Conservation (phyloP, 1,139 yeast genomes). For the Suhomyces bribrorum region DNA sequence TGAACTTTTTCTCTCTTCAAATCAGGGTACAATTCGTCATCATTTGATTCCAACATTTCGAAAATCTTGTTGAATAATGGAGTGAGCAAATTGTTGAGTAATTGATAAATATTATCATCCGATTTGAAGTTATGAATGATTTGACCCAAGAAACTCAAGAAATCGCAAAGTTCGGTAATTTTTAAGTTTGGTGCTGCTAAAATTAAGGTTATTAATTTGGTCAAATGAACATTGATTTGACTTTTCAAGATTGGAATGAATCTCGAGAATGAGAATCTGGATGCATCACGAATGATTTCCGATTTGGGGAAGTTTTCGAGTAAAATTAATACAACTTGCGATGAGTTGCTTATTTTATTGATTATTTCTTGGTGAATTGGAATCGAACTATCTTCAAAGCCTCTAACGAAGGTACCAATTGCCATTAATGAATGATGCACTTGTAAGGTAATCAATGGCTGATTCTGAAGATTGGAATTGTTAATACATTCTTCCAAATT, state of each 20-base stretch:
- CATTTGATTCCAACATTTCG: conserved; percentile 41
- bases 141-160: conserved; percentile 85
- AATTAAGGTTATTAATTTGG: conserved; percentile 71
- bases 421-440: conserved; percentile 88
- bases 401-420: conserved; percentile 85
- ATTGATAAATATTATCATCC: conserved; percentile 67
- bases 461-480: conserved; percentile 31
- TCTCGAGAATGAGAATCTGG: conserved; percentile 85
- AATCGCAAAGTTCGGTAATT: conserved; percentile 71
- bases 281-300: conserved; percentile 78
- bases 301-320: conserved; percentile 70
- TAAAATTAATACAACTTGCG: conserved; percentile 83
- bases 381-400: conserved; percentile 56
- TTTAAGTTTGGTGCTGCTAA: conserved; percentile 66
- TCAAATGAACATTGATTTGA: conserved; percentile 56
- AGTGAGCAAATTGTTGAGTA: conserved; percentile 69
- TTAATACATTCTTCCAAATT: conserved; percentile 67
- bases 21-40: conserved; percentile 40
- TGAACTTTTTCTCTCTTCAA: conserved; percentile 58
- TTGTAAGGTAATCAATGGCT: conserved; percentile 57
- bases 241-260: conserved; percentile 67
- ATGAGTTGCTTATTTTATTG: conserved; percentile 64
- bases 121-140: conserved; percentile 74
- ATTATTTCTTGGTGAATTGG: conserved; percentile 36
- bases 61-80: conserved; percentile 74